These are phyloP conservation scores for Fragaria iinumae DNA, from an alignment of 306 rosid species.

Conservation along the genomic window DNA sequence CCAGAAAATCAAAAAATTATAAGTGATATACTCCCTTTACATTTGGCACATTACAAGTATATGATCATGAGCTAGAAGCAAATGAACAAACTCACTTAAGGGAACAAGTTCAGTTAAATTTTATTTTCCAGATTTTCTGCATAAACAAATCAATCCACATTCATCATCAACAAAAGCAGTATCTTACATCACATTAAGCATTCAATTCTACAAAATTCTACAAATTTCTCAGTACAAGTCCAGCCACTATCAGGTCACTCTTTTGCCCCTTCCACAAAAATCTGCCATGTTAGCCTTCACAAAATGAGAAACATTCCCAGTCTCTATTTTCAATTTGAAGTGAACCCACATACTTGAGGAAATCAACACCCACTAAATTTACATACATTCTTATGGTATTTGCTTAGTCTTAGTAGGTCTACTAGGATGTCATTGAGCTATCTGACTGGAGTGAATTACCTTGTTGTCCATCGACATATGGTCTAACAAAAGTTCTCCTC, in stretches of 20 bases:
- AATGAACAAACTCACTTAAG: neutral
- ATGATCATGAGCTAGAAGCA: neutral
- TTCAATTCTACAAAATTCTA: constrained; percentile 5
- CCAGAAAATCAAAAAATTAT: neutral
- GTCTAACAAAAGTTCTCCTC: constrained; percentile 84
- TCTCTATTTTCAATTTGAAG: neutral
- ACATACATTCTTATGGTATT: constrained; percentile 9
- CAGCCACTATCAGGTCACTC: constrained; percentile 9
- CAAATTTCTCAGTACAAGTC: neutral
- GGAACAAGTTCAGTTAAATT: neutral
- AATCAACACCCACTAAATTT: constrained; percentile 16
- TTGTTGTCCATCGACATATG: constrained; percentile 57
- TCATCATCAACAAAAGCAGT: constrained; percentile 16
- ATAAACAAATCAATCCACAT: constrained; percentile 21
- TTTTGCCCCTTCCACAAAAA: neutral
- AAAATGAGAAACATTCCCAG: constrained; percentile 11
- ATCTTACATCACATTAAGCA: constrained; percentile 20
- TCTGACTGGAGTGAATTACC: constrained; percentile 45
- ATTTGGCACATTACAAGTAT: neutral
- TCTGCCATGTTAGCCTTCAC: constrained; percentile 23
- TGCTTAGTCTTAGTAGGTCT: constrained; percentile 11
- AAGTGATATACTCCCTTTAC: neutral
- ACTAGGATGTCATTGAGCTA: constrained; percentile 37
- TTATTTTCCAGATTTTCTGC: constrained; percentile 4
- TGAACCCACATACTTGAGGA: constrained; percentile 13